Evolutionary conservation across 2,329 filamentous ascomycete genomes (phyloP), one percentile per base, ranked within the genome.

Genomic region (Alternaria arbusti): DNA sequence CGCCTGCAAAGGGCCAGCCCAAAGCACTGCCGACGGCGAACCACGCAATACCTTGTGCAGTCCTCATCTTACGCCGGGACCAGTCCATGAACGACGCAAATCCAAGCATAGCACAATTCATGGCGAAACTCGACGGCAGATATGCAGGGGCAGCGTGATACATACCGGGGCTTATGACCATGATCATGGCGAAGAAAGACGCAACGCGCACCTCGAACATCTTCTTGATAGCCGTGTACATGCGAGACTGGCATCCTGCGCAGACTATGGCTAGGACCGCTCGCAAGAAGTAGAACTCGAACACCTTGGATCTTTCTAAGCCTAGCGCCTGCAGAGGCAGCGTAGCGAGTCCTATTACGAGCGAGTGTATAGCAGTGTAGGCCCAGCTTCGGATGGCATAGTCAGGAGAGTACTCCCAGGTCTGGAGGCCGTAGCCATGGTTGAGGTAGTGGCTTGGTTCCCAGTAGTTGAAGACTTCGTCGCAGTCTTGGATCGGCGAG

Each of bases 401-500:
- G 61, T 95, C 90, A 6, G 96, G 96, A 1, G 95, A 97, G 82
- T 98, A 99, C 81, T 99, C 96, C 96, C 96, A 99, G 1, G 96
- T 99, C 83, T 99, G 94, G 54, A 97, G 85, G 43, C 95, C 96
- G 76, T 97, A 95, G 72, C 93, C 92, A 83, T 97, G 94, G 63
- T 89, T 91, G 26, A 99, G 87, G 80, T 97, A 99, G 81, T 99
- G 96, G 0, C 94, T 89, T 0, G 96, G 95, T 75, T 99, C 96
- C 94, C 95, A 99, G 84, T 97, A 99, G 80, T 99, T 99, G 86
- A 97, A 99, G 11, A 95, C 95, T 83, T 99, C 96, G 74, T 99
- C 96, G 78, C 96, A 99, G 81, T 99, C 96, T 79, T 97, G 94
- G 69, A 99, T 97, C 0, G 96, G 96, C 2, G 94, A 90, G 78